Evolutionary conservation across 1,284 basidiomycete genomes (phyloP), one percentile per base, ranked within the genome.

Genomic region (Pterula multifida): DNA sequence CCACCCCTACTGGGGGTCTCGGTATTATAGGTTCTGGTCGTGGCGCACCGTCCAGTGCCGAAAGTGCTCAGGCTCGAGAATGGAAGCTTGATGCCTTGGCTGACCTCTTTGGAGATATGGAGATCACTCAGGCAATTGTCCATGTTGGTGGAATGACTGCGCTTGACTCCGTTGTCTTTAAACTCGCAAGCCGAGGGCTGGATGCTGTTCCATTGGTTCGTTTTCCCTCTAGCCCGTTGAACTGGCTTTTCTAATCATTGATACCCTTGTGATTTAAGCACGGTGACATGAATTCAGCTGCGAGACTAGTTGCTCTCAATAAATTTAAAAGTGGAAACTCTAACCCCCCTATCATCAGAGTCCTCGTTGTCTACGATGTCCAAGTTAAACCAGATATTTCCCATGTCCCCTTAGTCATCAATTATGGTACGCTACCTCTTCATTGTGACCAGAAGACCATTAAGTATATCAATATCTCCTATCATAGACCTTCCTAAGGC

Each of bases 51-150:
- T 88, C 72, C 63, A 42, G 9, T 19, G 85, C 89, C 12, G 91
- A 94, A 66, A 90, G 81, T 45, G 79, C 81, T 12, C 87, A 91
- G 63, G 92, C 92, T 32, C 79, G 90, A 55, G 94, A 97, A 67
- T 98, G 93, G 90, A 98, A 98, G 68, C 72, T 98, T 49, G 94
- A 98, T 61, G 93, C 92, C 15, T 74, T 98, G 28, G 83, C 88
- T 22, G 95, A 97, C 64, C 72, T 98, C 54, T 84, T 96, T 56
- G 91, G 95, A 48, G 94, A 98, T 62, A 78, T 90, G 13, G 90
- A 92, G 45, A 74, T 86, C 6, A 71, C 73, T 47, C 90, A 93
- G 57, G 90, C 87, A 0, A 83, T 95, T 53, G 86, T 95, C 42
- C 88, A 93, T 60, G 91, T 95, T 26, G 90, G 91, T 3, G 89